Evolutionary conservation across 129 eudicot genomes (phyloP), one percentile per base, ranked within the genome.

Genomic region (Flaveria robusta): DNA sequence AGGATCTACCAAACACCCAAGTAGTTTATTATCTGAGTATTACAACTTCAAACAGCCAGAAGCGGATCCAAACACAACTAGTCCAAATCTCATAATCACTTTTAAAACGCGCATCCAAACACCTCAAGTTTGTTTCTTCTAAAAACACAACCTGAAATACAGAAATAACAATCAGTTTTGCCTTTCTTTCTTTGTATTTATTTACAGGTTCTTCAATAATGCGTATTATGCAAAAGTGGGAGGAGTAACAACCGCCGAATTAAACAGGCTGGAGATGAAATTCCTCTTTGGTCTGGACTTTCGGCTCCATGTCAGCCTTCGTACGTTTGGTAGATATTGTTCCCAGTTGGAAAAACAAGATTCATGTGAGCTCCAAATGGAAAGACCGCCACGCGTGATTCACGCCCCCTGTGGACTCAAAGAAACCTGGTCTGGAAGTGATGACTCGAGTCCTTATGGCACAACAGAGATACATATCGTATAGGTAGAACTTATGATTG

Each of bases 191-290:
- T 4, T 10, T 1, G 64, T 64, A 64, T 62, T 42, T 0, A 26
- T 73, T 19, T 80, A 41, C 63, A 80, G 84, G 55, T 80, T 80
- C 31, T 92, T 79, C 84, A 86, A 86, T 77, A 92, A 92, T 20
- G 94, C 90, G 16, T 89, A 92, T 66, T 92, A 87, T 72, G 96
- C 96, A 0, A 87, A 92, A 82, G 88, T 92, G 11, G 97, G 97
- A 81, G 97, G 97, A 39, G 75, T 92, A 29, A 88, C 88, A 72
- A 87, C 83, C 0, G 43, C 75, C 18, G 98, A 92, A 67, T 74
- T 92, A 78, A 92, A 92, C 86, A 79, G 76, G 67, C 43, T 89
- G 82, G 96, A 89, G 66, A 70, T 83, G 81, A 83, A 85, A 42
- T 82, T 89, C 74, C 22, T 89, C 59, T 72, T 74, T 8, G 76